Conservation (phyloP, 306 rosid species). For the Crotalaria pallida region DNA sequence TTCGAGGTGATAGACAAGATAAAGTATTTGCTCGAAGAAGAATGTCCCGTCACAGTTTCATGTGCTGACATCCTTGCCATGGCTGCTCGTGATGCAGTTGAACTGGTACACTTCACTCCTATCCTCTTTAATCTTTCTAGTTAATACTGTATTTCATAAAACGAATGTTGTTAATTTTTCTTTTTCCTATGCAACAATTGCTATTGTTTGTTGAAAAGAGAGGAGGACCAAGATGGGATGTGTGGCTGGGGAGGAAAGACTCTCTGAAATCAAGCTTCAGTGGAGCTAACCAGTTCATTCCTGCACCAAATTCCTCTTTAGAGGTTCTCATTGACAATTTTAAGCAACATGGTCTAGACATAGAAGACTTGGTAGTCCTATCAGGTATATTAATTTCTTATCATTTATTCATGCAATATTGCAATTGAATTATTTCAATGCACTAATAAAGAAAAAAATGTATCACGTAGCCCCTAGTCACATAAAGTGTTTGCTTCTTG, state of each 20-base stretch:
- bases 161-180: not conserved
- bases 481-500: not conserved
- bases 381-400: constrained; percentile 43
- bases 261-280: constrained; percentile 68
- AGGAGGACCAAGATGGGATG: constrained; percentile 85
- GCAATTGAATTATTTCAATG: not conserved
- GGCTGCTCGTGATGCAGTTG: constrained; percentile 84
- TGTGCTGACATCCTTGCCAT: constrained; percentile 85
- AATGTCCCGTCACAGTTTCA: constrained; percentile 71
- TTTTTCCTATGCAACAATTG: not conserved
- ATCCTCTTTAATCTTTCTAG: not conserved
- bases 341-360: constrained; percentile 60
- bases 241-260: constrained; percentile 69
- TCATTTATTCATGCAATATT: too few relatives aligned
- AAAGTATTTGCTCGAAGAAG: constrained; percentile 57
- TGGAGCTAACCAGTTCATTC: constrained; percentile 67
- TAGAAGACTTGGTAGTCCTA: constrained; percentile 57
- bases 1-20: constrained; percentile 68
- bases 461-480: not conserved
- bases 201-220: constrained; percentile 37
- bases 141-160: too few relatives aligned
- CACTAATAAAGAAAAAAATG: not conserved
- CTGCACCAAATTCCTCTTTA: constrained; percentile 84
- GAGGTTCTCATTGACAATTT: constrained; percentile 58
- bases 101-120: constrained; percentile 30